Conservation (phyloP, 169 alveolate species). For the Plasmodium sp. region DNA sequence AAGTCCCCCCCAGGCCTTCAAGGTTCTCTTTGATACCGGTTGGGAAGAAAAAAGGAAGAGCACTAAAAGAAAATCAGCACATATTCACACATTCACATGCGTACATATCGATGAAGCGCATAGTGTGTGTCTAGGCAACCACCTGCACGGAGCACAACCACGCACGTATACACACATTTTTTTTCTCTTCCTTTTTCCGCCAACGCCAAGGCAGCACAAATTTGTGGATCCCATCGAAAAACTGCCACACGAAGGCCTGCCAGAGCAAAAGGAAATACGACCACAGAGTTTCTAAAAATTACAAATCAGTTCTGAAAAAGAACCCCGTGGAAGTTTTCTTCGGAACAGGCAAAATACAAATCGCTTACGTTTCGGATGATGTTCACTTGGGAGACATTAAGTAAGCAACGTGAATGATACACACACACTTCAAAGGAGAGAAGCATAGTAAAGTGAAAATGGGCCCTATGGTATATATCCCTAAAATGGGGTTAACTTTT, state of each 20-base stretch:
- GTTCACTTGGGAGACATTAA: constrained; percentile 55
- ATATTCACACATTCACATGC: background rate
- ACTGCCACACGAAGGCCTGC: constrained; percentile 79
- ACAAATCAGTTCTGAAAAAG: constrained; percentile 10
- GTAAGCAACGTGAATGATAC: background rate
- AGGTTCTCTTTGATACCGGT: constrained; percentile 83
- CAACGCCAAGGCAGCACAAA: constrained; percentile 81
- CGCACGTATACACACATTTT: background rate
- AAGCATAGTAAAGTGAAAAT: background rate
- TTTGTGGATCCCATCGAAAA: constrained; percentile 84
- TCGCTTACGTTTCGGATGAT: constrained; percentile 67
- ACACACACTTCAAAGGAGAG: background rate
- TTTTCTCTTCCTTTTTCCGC: background rate
- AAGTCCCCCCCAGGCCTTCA: constrained; percentile 83
- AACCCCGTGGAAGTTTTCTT: constrained; percentile 56
- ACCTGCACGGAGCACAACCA: background rate
- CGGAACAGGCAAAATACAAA: constrained; percentile 70
- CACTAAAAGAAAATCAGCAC: background rate
- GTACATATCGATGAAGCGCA: background rate
- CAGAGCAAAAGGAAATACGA: constrained; percentile 57
- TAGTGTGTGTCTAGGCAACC: background rate
- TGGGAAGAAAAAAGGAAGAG: background rate
- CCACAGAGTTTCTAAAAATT: constrained; percentile 64
- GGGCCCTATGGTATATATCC: background rate
- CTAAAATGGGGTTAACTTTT: background rate